phyloP scores from a whole-genome alignment of 352 stramenopile species.

The Phytopythium boreale region DNA sequence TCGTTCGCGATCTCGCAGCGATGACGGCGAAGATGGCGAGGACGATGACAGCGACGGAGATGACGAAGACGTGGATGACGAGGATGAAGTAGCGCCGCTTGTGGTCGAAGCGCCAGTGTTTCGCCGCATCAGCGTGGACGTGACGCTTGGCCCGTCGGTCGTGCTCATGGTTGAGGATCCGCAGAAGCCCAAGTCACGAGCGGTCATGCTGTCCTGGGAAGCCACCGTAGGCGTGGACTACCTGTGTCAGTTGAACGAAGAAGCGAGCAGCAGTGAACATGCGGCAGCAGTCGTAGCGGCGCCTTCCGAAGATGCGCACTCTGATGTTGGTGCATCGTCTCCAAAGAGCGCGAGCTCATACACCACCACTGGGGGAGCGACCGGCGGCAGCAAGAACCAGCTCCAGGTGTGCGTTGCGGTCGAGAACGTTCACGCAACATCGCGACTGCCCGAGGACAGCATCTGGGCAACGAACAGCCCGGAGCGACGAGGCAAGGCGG shows the following conservation, averaged over 20 bases:
- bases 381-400: slow-evolving; percentile 38
- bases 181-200: slow-evolving; percentile 60
- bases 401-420: slow-evolving; percentile 59
- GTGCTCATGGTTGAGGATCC: slow-evolving; percentile 76
- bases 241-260: slow-evolving; percentile 41
- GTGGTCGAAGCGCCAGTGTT: slow-evolving; percentile 24
- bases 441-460: slow-evolving; percentile 68
- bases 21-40: slow-evolving; percentile 6
- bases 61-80: background rate
- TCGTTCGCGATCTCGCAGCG: background rate
- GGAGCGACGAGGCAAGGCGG: background rate
- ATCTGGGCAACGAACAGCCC: slow-evolving; percentile 46
- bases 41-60: slow-evolving; percentile 4
- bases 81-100: background rate
- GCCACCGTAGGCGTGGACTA: slow-evolving; percentile 59
- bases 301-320: background rate
- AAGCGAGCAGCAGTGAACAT: slow-evolving; percentile 17
- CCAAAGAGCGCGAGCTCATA: background rate
- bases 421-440: slow-evolving; percentile 74
- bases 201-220: slow-evolving; percentile 84
- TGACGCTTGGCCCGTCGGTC: slow-evolving; percentile 62
- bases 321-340: background rate
- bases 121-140: slow-evolving; percentile 45
- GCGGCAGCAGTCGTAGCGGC: background rate
- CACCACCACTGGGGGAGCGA: background rate